These are phyloP conservation scores for Dillenia suffruticosa DNA, from an alignment of 164 flowering plant genomes.

Conservation along the genomic window DNA sequence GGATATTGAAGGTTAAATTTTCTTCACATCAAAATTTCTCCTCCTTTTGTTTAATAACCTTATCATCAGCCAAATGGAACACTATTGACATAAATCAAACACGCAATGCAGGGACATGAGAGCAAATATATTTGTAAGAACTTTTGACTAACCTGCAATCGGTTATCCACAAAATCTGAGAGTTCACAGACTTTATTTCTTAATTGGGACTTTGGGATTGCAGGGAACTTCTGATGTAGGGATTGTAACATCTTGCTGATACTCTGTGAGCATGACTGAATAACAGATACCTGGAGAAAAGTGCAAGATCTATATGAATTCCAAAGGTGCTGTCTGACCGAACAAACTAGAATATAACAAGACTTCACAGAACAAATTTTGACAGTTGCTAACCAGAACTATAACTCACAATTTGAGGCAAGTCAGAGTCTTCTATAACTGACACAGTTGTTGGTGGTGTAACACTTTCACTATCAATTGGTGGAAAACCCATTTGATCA, in stretches of 20 bases:
- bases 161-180: conserved; percentile 69
- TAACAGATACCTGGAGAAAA: conserved; percentile 50
- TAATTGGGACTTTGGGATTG: conserved; percentile 50
- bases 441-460: conserved; percentile 20
- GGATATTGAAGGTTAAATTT: no score
- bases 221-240: conserved; percentile 60
- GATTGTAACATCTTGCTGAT: conserved; percentile 60
- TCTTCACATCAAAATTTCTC: no score
- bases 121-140: not conserved
- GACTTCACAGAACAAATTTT: no score
- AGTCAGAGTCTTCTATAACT: conserved; percentile 44
- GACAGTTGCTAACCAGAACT: not conserved
- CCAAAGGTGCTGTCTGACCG: no score
- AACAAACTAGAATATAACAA: no score
- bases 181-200: conserved; percentile 76
- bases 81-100: no score
- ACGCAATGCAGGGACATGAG: not conserved
- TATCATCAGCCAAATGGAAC: no score
- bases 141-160: conserved; percentile 67
- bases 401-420: conserved; percentile 66
- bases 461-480: conserved; percentile 22
- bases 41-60: no score
- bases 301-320: not conserved
- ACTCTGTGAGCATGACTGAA: conserved; percentile 51
- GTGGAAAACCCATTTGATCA: conserved; percentile 28